A percentile compares a stretch with the other conserved stretches of the same genome.
Conservation (phyloP, 2,329 filamentous ascomycete species). For the Penicillium sp. region DNA sequence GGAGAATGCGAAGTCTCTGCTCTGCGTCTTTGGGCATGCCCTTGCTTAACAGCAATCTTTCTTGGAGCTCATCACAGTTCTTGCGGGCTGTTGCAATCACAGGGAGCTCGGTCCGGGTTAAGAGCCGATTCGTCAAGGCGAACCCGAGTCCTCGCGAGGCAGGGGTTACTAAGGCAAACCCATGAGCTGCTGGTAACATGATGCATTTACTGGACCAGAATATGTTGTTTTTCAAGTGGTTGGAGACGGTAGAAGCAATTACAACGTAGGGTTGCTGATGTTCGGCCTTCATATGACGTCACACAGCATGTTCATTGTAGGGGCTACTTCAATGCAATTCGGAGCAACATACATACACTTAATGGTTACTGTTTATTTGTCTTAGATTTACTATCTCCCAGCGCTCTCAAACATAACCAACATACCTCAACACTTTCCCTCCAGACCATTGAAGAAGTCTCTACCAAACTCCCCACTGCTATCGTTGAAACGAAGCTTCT, state of each 20-base stretch:
- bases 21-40: slow-evolving; percentile 42
- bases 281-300: slow-evolving; percentile 1
- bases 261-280: background rate
- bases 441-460: slow-evolving; percentile 59
- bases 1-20: slow-evolving; percentile 52
- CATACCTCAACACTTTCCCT: slow-evolving; percentile 49
- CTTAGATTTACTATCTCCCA: no score
- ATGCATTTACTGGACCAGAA: background rate
- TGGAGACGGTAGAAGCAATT: background rate
- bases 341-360: background rate
- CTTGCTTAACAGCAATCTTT: slow-evolving; percentile 53
- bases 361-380: background rate
- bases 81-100: slow-evolving; percentile 62
- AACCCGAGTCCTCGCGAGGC: slow-evolving; percentile 65
- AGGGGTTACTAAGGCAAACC: slow-evolving; percentile 50
- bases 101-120: slow-evolving; percentile 57
- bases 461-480: slow-evolving; percentile 57
- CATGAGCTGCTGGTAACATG: slow-evolving; percentile 17
- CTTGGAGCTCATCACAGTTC: slow-evolving; percentile 51
- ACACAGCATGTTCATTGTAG: background rate
- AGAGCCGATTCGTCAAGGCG: slow-evolving; percentile 58
- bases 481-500: slow-evolving; percentile 64
- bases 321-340: background rate
- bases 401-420: background rate
- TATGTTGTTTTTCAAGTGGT: background rate